Evolutionary conservation across 2,329 filamentous ascomycete genomes (phyloP).

Genomic region (Epichloe scottii): DNA sequence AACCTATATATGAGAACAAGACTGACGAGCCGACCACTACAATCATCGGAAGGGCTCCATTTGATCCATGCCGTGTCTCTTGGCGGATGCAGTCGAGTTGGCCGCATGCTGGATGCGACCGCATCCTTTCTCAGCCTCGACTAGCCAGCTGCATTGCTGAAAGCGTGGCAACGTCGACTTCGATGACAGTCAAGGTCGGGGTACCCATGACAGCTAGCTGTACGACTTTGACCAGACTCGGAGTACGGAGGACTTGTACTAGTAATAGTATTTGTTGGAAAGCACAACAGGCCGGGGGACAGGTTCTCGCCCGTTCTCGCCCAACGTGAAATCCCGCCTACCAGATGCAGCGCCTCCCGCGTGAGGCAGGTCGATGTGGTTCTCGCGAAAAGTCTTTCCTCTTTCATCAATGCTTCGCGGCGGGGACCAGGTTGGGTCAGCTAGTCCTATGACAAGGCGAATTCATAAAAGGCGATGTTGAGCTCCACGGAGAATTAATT

Average conservation of each 20-base stretch:
- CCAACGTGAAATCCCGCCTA: background rate
- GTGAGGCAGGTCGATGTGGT: no score
- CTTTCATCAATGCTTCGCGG: no score
- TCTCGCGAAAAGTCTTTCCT: no score
- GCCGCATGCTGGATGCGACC: background rate
- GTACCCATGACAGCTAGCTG: background rate
- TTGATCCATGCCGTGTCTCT: background rate
- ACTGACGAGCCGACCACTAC: background rate
- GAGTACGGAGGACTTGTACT: no score
- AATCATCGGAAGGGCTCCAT: background rate
- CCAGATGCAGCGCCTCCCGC: constrained; percentile 2
- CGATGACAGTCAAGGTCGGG: background rate
- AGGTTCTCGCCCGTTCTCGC: background rate
- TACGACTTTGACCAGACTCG: no score
- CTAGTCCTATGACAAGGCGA: no score
- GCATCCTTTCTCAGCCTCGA: background rate
- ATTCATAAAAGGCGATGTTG: no score
- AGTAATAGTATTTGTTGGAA: no score
- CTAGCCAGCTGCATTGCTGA: background rate
- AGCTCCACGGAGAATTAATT: no score
- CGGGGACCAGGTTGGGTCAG: no score
- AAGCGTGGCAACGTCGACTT: background rate
- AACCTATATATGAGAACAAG: background rate
- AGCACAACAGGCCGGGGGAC: background rate
- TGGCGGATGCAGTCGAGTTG: constrained; percentile 4